Conservation (phyloP, 1,284 basidiomycete species). For the Sporisorium graminicola region DNA sequence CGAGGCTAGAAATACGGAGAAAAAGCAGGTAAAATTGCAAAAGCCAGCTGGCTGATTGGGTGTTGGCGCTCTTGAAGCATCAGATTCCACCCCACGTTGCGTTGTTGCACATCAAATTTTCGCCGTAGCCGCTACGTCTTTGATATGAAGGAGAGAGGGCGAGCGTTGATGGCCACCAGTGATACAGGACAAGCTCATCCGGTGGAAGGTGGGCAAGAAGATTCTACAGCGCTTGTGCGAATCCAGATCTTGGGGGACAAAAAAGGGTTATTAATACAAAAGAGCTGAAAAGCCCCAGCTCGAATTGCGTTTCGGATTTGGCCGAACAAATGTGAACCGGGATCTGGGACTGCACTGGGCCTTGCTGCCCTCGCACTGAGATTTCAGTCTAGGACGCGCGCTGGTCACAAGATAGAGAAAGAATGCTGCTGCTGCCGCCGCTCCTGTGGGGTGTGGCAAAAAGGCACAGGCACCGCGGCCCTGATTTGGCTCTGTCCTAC, state of each 20-base stretch:
- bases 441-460: neutral
- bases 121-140: neutral
- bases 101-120: neutral
- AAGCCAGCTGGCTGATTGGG: constrained; percentile 21
- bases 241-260: neutral
- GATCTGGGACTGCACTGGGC: neutral
- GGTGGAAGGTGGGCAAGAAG: too few species aligned
- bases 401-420: neutral
- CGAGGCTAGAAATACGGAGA: neutral
- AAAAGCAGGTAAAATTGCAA: constrained; percentile 11
- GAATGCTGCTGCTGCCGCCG: neutral
- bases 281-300: neutral
- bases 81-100: neutral
- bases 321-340: neutral
- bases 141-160: neutral
- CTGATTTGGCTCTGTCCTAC: neutral
- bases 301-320: neutral
- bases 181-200: too few species aligned
- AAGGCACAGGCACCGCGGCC: too few species aligned
- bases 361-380: neutral
- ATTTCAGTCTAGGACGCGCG: neutral
- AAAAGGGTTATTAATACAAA: neutral
- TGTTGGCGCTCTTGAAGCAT: neutral
- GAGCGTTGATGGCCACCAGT: neutral
- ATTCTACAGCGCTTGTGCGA: neutral